Evolutionary conservation across 169 alveolate species (phyloP), one percentile per base, ranked within the genome.

Genomic region (Amoebophrya sp.): DNA sequence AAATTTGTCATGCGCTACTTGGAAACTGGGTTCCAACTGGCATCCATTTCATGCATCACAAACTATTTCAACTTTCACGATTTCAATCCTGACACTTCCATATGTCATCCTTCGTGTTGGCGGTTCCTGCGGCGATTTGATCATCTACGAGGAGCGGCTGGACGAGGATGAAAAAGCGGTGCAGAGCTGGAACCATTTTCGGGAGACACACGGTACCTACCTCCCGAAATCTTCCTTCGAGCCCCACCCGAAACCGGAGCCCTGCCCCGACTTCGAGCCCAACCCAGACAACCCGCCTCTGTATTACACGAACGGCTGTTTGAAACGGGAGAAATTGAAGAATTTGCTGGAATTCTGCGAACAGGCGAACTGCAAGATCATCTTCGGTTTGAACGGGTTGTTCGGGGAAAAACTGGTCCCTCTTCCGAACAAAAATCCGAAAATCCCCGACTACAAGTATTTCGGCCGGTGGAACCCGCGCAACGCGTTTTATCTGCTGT

Each of bases 401-500:
- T 66, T 66, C 83, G 35, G 83, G 10, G 0, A 66, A 2, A 7
- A 25, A 7, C 35, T 12, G 32, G 66, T 7, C 18, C 18, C 66
- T 47, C 66, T 18, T 12, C 18, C 18, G 66, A 25, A 0, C 39
- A 25, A 1, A 2, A 25, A n/a, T 66, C 29, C 83, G 83, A 7
- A 7, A 25, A 25, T 1, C 32, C 39, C 0, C 83, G 18, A 25
- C 83, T 2, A 25, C 83, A 0, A 25, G 35, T 66, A 25, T n/a
- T 66, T 66, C 83, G 83, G 83, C 29, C 83, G 35, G 32, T 66
- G 83, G 83, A 66, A 66, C 83, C 83, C 83, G 29, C 29, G 83
- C 32, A 66, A 66, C 83, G 83, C 83, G 29, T 66, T 66, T n/a
- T n/a, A 12, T 25, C 32, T 66, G 35, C 29, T 66, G 35, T 66